Conservation (phyloP, 805 yeast genomes). For the Ogataea ramenticola region DNA sequence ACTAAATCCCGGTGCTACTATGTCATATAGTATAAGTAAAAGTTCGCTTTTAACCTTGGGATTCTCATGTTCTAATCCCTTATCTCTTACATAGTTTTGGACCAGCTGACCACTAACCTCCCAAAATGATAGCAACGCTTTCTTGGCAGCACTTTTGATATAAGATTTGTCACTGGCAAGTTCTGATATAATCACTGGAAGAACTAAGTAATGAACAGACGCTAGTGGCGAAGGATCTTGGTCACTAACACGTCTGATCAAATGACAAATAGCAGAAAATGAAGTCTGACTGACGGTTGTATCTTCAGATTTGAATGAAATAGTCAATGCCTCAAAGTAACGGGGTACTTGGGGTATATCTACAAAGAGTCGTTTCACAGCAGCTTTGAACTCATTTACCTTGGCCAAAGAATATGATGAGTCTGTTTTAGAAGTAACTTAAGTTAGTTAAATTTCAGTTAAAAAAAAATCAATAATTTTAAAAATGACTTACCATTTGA, state of each 20-base stretch:
- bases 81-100: conserved; percentile 35
- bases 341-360: conserved; percentile 40
- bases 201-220: conserved; percentile 33
- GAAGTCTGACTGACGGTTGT: conserved; percentile 32
- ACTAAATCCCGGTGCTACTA: conserved; percentile 26
- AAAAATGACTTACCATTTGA: neutral
- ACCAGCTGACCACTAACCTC: conserved; percentile 41
- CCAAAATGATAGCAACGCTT: conserved; percentile 50
- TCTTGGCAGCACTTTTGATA: conserved; percentile 36
- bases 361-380: conserved; percentile 48
- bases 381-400: conserved; percentile 33
- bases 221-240: conserved; percentile 39
- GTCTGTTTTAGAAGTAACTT: neutral
- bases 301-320: conserved; percentile 35
- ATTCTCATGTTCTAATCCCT: conserved; percentile 35
- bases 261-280: conserved; percentile 47
- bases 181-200: conserved; percentile 45
- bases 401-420: neutral
- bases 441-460: neutral
- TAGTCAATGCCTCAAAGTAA: conserved; percentile 42
- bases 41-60: conserved; percentile 34
- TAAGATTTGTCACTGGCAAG: conserved; percentile 34
- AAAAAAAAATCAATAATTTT: too few relatives aligned
- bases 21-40: conserved; percentile 36
- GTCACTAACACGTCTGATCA: conserved; percentile 50